These are phyloP conservation scores for Gracilaria caudata DNA, from an alignment of 23 red algal genomes.

Conservation along the genomic window DNA sequence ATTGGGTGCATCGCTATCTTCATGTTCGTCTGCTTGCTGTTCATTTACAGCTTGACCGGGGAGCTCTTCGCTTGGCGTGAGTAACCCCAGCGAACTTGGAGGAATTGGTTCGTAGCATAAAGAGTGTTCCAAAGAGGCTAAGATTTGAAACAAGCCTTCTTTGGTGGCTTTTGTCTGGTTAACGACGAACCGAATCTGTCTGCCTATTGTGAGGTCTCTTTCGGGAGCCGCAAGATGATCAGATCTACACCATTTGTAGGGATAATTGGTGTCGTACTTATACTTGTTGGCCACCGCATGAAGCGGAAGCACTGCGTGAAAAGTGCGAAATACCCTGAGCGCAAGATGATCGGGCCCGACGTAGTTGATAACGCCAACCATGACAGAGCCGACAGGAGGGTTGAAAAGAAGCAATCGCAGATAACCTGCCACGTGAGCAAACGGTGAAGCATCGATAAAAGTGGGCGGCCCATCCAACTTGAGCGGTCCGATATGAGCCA, in stretches of 20 bases:
- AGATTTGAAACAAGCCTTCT: conserved; percentile 46
- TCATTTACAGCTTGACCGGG: background rate
- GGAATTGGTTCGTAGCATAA: background rate
- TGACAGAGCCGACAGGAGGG: conserved; percentile 26
- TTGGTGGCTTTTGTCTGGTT: conserved; percentile 25
- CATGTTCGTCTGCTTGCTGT: background rate
- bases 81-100: background rate
- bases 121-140: conserved; percentile 22
- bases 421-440: conserved; percentile 38
- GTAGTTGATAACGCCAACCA: conserved; percentile 49
- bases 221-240: background rate
- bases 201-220: conserved; percentile 36
- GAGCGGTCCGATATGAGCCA: conserved; percentile 25
- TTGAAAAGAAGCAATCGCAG: conserved; percentile 42
- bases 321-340: conserved; percentile 31
- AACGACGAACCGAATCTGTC: conserved; percentile 55
- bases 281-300: conserved; percentile 12
- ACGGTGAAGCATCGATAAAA: conserved; percentile 54
- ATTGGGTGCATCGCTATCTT: background rate
- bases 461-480: background rate
- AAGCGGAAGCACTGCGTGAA: conserved; percentile 52
- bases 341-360: conserved; percentile 68
- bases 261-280: background rate
- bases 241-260: conserved; percentile 6
- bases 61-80: background rate